Evolutionary conservation across 176 grass and related monocot genomes (phyloP), one percentile per base, ranked within the genome.

Genomic region (Hordeum marinum): DNA sequence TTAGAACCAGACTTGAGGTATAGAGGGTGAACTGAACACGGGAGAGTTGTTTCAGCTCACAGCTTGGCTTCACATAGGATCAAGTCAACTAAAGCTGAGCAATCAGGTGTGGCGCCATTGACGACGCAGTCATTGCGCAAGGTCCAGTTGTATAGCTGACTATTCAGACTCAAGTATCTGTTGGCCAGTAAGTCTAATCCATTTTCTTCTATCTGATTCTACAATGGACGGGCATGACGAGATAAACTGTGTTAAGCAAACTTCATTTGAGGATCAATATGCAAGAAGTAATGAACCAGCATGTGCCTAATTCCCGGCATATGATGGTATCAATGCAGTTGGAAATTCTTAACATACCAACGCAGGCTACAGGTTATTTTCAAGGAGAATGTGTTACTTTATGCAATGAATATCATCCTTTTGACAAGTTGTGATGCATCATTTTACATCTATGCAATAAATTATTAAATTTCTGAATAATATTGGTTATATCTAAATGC

Each of bases 401-500:
- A 68, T 62, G n/a, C 70, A 70, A 76, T 60, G 68, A 62, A 69
- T 84, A 34, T 43, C 58, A 23, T 8, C 14, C 39, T 69, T 4
- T 55, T 27, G 11, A 80, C 34, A 7, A 80, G 58, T 67, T 84
- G 57, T 31, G 2, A 87, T 76, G 61, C 62, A 68, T 58, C 45
- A 27, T 80, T 71, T 84, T 84, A 10, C 35, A 59, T 66, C 36
- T 17, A 58, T 84, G 76, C 72, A 80, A 63, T 61, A 63, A 77
- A 26, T 36, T 82, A 52, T 4, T 36, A 77, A 58, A 60, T 71
- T 76, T 61, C 31, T 57, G 52, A 71, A 24, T 90, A 63, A 83
- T 63, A 77, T 42, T 80, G 73, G 25, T 46, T 70, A 62, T 42
- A 78, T 72, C 43, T 79, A 72, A 89, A 63, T 89, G 73, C 78